Evolutionary conservation across 306 rosid species (phyloP), one percentile per base, ranked within the genome.

Genomic region (Purshia tridentata): DNA sequence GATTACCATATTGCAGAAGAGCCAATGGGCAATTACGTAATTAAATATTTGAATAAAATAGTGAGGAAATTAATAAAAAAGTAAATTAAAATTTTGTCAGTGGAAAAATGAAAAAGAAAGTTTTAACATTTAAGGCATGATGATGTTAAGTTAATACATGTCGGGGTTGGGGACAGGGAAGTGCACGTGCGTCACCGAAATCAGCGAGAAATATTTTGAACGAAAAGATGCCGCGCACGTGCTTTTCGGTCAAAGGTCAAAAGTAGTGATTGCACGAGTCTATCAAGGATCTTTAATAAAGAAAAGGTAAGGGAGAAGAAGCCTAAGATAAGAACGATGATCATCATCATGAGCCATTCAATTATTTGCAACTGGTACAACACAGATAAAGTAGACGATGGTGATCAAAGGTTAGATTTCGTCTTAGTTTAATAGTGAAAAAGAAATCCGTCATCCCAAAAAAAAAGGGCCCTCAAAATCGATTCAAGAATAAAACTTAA

Each of bases 211-310:
- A 75, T 69, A 56, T 54, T 72, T 86, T 79, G 76, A 77, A 80
- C 53, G 60, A 70, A 83, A 74, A 74, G 88, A 77, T 86, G 86
- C 83, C 69, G 56, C 65, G 93, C 96, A 90, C 90, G 93, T 90
- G 96, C 81, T 81, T 80, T n/a, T 10, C 60, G 22, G 96, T 90
- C 96, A 86, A 90, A 78, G 96, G 93, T 90, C 96, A 88, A 88
- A 90, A 83, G 87, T 76, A 19, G 75, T 44, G 81, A 78, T 72
- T 72, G 58, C 79, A 69, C 65, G 73, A 48, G 76, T 72, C 59
- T 72, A 74, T 44, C 68, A 64, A 64, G 73, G 58, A 71, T 72
- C 68, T 57, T 72, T 53, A 65, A 55, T 47, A 54, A 72, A 69
- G 18, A 13, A 14, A 10, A 10, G 20, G 44, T 7, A 14, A 6